Evolutionary conservation across 257 asterid genomes (phyloP).

Genomic region (Phtheirospermum japonicum): DNA sequence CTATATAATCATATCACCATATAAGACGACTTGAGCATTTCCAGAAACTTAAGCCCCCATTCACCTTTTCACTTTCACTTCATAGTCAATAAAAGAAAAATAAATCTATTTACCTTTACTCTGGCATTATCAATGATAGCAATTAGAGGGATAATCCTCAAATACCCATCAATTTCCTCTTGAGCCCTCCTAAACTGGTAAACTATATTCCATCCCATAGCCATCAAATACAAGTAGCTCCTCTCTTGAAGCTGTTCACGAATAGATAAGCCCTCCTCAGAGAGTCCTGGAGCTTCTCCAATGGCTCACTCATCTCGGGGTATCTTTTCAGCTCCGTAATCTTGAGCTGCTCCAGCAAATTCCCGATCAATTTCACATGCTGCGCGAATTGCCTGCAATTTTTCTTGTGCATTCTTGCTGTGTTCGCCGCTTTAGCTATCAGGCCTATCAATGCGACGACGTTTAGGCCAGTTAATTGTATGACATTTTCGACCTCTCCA

Average conservation of each 20-base stretch:
- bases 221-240: conserved; percentile 72
- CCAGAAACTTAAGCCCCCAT: conserved; percentile 24
- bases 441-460: conserved; percentile 52
- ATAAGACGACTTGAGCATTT: conserved; percentile 9
- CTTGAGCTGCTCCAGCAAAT: conserved; percentile 74
- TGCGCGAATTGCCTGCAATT: conserved; percentile 68
- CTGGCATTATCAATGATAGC: conserved; percentile 67
- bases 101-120: conserved; percentile 47
- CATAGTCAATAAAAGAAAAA: conserved; percentile 2
- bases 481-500: conserved; percentile 55
- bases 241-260: conserved; percentile 67
- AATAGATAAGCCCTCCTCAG: conserved; percentile 62
- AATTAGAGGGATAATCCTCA: conserved; percentile 74
- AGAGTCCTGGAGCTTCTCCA: conserved; percentile 75
- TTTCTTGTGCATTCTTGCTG: conserved; percentile 64
- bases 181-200: conserved; percentile 79
- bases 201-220: conserved; percentile 88
- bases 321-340: conserved; percentile 55
- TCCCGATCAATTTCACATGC: conserved; percentile 73
- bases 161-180: conserved; percentile 71
- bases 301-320: conserved; percentile 76
- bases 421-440: conserved; percentile 63
- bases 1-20: too few species aligned
- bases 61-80: conserved; percentile 21
- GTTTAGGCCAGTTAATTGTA: conserved; percentile 51